Evolutionary conservation across 2,329 filamentous ascomycete genomes (phyloP), one percentile per base, ranked within the genome.

Genomic region (Fusarium oligoseptatum): DNA sequence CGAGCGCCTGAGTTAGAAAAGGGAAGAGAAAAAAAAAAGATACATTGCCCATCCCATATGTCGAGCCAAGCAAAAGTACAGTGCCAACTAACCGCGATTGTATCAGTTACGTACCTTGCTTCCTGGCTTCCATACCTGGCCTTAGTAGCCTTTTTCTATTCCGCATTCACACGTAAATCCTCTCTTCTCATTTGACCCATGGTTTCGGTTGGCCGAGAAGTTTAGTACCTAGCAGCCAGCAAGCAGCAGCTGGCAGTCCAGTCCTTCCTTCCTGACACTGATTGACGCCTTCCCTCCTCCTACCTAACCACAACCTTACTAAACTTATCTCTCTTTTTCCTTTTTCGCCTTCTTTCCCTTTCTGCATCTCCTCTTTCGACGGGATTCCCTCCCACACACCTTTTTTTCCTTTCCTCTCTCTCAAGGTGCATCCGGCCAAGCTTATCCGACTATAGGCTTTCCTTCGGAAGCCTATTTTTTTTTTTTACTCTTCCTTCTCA

Each of bases 131-230:
- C 66, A 65, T 75, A 67, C 66, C 72, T 67, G 72, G 70, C 66
- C 58, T 66, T 72, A 74, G 61, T 67, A 68, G 67, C 55, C 64
- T 67, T 73, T 73, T 64, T 64, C 64, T 66, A 72, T 71, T 78
- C 61, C 68, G 67, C 66, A 64, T 73, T 68, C 56, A 65, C 67
- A 70, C 65, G 66, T 58, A 64, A 74, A 72, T 74, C 72, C 65
- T 75, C 62, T 61, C 58, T 61, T 74, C 63, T 75, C 36, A 70
- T 74, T 62, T 65, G 72, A 58, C 68, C 71, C 72, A 32, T 67
- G 48, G 65, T 74, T 73, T 74, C 61, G 72, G 72, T 73, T 75
- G 72, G 72, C 56, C 60, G 69, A 64, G 32, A 37, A 43, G 45
- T 50, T 74, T 74, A 75, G 72, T 65, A 71, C 63, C 68, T 72